Evolutionary conservation across 345 rosid genomes (phyloP), one percentile per base, ranked within the genome.

Genomic region (Eucalyptus curtisii): DNA sequence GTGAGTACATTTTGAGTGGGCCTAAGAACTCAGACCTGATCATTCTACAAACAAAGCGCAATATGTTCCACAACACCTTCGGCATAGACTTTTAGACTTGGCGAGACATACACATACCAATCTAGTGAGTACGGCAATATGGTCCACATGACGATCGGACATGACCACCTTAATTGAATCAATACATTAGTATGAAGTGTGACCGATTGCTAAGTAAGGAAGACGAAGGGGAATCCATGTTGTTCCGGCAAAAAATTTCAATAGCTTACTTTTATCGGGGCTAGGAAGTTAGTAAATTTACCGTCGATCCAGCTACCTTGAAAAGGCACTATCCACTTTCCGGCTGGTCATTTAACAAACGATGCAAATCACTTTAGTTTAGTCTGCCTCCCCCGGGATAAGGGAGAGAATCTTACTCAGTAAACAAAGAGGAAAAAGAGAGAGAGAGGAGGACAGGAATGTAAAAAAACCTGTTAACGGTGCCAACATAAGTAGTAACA

Each of bases 171-270:
- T 76, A 40, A 76, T 6, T 2, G 15, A 25, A 40, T 40, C 9
- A 2, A 20, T 40, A 20, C 1, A 11, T 37, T 6, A 76, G 15
- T 40, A 4, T 0, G 30, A 11, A 76, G 30, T 2, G 5, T 12
- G 30, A 11, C 40, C 13, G 45, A 12, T 37, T 2, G 84, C 45
- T 40, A 20, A 20, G 27, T 10, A 7, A 14, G 27, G 27, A 76
- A 37, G 82, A 76, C 5, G 8, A 20, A 22, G 27, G 14, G 15
- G 13, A 37, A 22, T 20, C 8, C 15, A 37, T 22, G 84, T 15
- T 31, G 25, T 52, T 19, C 25, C 20, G 57, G 30, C 13, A 10
- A 55, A 24, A n/a, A 66, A 31, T 1, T 14, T 66, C 79, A 15
- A 2, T 33, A 5, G 10, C 3, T 8, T 6, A 5, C 30, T 40